Evolutionary conservation across 257 asterid species (phyloP).

Genomic region (Rhazya stricta): DNA sequence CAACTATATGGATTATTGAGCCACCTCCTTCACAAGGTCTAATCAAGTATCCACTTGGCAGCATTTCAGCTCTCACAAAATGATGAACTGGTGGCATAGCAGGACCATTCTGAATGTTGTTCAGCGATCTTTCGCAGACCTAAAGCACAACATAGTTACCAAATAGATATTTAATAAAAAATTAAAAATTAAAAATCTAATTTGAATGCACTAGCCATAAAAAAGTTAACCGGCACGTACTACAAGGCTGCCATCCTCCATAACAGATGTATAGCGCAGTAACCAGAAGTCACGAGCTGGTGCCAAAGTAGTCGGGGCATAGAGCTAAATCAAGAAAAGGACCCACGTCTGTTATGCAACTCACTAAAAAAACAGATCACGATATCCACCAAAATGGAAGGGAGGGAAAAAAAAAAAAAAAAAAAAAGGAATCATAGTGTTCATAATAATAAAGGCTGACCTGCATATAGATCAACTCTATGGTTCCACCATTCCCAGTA

Average conservation of each 20-base stretch:
- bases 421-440: not conserved
- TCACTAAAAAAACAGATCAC: not conserved
- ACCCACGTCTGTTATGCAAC: not conserved
- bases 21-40: constrained; percentile 99
- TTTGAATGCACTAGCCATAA: not conserved
- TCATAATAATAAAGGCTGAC: constrained; percentile 26
- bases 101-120: constrained; percentile 96
- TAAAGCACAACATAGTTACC: constrained; percentile 7
- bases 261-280: constrained; percentile 81
- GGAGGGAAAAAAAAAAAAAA: not conserved
- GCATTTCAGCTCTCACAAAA: constrained; percentile 86
- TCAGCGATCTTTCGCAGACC: constrained; percentile 93
- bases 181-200: not conserved
- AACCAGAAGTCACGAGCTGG: constrained; percentile 98
- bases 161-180: not conserved
- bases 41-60: constrained; percentile 89
- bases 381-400: not conserved
- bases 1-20: constrained; percentile 87
- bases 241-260: constrained; percentile 99
- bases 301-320: constrained; percentile 87
- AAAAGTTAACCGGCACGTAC: constrained; percentile 26
- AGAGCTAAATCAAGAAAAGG: constrained; percentile 47
- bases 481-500: constrained; percentile 92
- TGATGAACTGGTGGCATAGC: constrained; percentile 85
- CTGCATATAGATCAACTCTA: constrained; percentile 96